Evolutionary conservation across 2,329 filamentous ascomycete genomes (phyloP).

Genomic region (Aureobasidium mangrovei): DNA sequence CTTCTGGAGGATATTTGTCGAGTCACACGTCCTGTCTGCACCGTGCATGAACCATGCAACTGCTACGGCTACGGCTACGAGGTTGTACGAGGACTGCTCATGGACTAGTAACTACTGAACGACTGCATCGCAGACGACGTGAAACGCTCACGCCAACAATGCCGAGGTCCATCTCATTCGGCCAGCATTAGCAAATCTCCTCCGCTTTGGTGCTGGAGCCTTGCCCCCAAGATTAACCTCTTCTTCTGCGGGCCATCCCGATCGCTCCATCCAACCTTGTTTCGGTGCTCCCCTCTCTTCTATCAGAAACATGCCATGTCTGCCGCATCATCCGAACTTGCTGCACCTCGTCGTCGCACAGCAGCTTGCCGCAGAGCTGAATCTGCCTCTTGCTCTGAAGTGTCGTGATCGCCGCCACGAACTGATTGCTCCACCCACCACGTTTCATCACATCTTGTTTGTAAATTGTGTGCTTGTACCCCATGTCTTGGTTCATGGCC

Average conservation of each 20-base stretch:
- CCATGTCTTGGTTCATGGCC: not conserved
- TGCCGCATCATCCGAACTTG: slow-evolving; percentile 1
- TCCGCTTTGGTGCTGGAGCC: not conserved
- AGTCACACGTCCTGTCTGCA: not conserved
- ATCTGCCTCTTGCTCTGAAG: not conserved
- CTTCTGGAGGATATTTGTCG: not conserved
- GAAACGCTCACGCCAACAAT: not conserved
- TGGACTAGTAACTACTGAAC: no score
- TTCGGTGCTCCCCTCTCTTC: not conserved
- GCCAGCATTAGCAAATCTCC: not conserved
- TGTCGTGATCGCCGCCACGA: not conserved
- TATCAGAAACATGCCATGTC: not conserved
- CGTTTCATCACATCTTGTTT: not conserved
- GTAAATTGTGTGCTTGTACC: no score
- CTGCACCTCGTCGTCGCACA: not conserved
- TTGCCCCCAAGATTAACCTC: not conserved
- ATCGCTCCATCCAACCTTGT: not conserved
- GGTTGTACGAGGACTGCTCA: no score
- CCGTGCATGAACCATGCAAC: not conserved
- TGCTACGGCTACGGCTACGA: not conserved
- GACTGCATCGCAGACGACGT: no score
- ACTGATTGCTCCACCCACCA: not conserved
- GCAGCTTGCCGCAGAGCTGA: not conserved
- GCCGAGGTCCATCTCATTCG: slow-evolving; percentile 1
- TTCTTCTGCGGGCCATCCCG: not conserved